A percentile compares a stretch with the other conserved stretches of the same genome.
Evolutionary conservation across 2,329 filamentous ascomycete species (phyloP).

Genomic region (Orbilia blumenaviensis): DNA sequence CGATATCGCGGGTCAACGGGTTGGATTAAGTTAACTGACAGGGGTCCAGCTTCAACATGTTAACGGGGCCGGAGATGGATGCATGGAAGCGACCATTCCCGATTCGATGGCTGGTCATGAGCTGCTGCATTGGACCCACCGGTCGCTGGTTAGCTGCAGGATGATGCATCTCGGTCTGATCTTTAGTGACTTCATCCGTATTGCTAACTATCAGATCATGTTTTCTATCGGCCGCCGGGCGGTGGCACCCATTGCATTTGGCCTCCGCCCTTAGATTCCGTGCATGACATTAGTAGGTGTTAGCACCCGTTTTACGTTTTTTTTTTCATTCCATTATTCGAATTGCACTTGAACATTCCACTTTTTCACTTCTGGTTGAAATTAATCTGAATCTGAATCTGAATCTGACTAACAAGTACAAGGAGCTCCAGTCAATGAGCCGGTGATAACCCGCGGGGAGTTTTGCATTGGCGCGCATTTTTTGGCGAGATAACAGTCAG

Average conservation of each 20-base stretch:
- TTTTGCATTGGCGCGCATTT: conserved; percentile 19
- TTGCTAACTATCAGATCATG: conserved; percentile 7
- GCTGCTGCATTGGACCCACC: conserved; percentile 18
- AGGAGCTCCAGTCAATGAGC: conserved; percentile 11
- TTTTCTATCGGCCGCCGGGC: conserved; percentile 9
- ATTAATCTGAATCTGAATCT: not conserved
- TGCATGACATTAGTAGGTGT: not conserved
- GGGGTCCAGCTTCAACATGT: too few species aligned
- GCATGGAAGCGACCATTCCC: conserved; percentile 20
- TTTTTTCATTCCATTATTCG: not conserved
- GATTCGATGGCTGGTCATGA: conserved; percentile 19
- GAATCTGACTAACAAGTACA: too few species aligned
- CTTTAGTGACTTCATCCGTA: conserved; percentile 20
- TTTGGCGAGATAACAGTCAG: conserved; percentile 22
- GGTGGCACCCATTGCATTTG: conserved; percentile 1
- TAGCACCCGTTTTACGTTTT: not conserved
- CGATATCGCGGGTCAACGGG: too few species aligned
- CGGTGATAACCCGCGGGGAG: conserved; percentile 42
- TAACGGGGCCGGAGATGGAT: not conserved
- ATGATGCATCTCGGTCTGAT: conserved; percentile 18
- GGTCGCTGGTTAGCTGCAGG: conserved; percentile 12
- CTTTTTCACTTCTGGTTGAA: not conserved
- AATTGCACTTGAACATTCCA: not conserved
- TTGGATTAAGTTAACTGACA: too few species aligned
- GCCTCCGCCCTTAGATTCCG: not conserved